These are phyloP conservation scores for Phytophthora palmivora DNA, from an alignment of 352 stramenopile species.

Conservation along the genomic window DNA sequence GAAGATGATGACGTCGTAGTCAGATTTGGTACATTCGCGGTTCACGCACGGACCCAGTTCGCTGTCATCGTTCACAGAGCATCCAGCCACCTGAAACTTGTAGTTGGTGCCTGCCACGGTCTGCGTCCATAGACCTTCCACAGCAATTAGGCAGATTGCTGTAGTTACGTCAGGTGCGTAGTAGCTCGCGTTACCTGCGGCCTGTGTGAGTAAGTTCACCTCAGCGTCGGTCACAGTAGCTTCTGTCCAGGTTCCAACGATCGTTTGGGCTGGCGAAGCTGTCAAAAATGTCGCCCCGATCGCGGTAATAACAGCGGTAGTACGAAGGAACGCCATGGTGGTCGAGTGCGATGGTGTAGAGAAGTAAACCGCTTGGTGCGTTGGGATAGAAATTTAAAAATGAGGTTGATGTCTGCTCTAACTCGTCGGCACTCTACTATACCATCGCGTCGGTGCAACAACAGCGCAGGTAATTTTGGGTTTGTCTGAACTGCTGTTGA, in stretches of 20 bases:
- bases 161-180: slow-evolving; percentile 40
- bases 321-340: slow-evolving; percentile 21
- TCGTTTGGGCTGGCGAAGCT: slow-evolving; percentile 20
- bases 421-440: slow-evolving; percentile 13
- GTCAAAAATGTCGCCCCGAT: slow-evolving; percentile 9
- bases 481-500: neutral
- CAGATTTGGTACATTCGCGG: slow-evolving; percentile 35
- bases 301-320: neutral
- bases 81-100: slow-evolving; percentile 53
- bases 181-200: slow-evolving; percentile 36
- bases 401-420: neutral
- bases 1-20: slow-evolving; percentile 49
- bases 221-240: slow-evolving; percentile 30
- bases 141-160: slow-evolving; percentile 49
- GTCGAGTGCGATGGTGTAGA: no score
- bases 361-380: slow-evolving; percentile 10
- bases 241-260: slow-evolving; percentile 31
- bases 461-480: neutral
- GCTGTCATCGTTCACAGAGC: slow-evolving; percentile 38
- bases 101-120: slow-evolving; percentile 63
- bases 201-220: slow-evolving; percentile 39
- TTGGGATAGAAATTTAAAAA: slow-evolving; percentile 23
- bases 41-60: slow-evolving; percentile 43
- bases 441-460: neutral
- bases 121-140: slow-evolving; percentile 44